A percentile compares a stretch with the other conserved stretches of the same genome.
Evolutionary conservation across 495 filamentous ascomycete species (phyloP).

Genomic region (Talaromyces nanjingensis): DNA sequence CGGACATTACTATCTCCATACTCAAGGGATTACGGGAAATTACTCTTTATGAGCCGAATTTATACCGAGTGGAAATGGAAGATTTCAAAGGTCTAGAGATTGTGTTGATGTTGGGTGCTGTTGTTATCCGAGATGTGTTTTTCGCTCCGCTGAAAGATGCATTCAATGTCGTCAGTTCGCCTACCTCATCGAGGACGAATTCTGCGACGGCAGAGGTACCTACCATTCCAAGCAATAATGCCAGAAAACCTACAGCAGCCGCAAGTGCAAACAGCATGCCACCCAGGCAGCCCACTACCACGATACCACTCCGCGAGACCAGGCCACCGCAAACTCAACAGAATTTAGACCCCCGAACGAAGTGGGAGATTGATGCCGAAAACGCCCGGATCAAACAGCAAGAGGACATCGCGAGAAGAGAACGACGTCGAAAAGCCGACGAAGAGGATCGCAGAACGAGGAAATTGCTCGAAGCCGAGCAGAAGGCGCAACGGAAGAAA

Average conservation of each 20-base stretch:
- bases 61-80: conserved; percentile 84
- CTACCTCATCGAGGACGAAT: conserved; percentile 15
- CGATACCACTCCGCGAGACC: conserved; percentile 14
- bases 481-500: conserved; percentile 54
- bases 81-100: conserved; percentile 92
- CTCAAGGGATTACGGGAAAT: conserved; percentile 63
- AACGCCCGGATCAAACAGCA: conserved; percentile 53
- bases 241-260: neutral
- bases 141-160: conserved; percentile 58
- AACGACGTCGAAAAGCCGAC: conserved; percentile 45
- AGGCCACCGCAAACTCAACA: conserved; percentile 15
- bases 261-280: neutral
- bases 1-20: conserved; percentile 86
- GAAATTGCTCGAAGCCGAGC: conserved; percentile 73
- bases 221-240: conserved; percentile 4
- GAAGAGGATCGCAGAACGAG: conserved; percentile 64
- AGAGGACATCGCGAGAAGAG: conserved; percentile 46
- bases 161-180: conserved; percentile 66
- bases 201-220: neutral
- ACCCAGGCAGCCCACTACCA: conserved; percentile 4
- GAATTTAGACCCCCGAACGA: conserved; percentile 43
- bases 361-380: conserved; percentile 57
- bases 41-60: conserved; percentile 87
- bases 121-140: conserved; percentile 83
- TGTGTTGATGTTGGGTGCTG: conserved; percentile 71